Base-by-base conservation (phyloP, 2,329 filamentous ascomycete genomes). In the Fusarium nanum region DNA sequence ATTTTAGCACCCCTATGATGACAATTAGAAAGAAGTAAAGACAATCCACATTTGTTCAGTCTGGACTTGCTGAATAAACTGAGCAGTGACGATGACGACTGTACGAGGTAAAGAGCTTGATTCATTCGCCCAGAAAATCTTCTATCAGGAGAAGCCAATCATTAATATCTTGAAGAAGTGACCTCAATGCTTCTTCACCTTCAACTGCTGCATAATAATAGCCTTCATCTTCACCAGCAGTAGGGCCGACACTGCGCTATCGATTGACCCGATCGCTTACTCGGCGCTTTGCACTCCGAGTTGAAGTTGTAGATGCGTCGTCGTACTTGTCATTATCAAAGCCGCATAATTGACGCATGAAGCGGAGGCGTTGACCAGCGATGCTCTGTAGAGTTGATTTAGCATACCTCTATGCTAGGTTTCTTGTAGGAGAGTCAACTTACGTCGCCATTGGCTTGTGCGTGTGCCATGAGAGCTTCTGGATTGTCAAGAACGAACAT, bases 401-500 rank as follows among this genome's bases (percentile, higher is more conserved):
- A 50, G 49, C 46, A 28, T 22, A 8, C 28, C 28, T 28, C 28
- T 28, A 1, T 16, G 5, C 18, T n/a, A 22, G 28, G 7, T 50
- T 37, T 9, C 53, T 18, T 20, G 45, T 27, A 53, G 45, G 16
- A 32, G 49, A 40, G 37, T 18, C 37, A n/a, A 41, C 86, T 72
- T 75, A 90, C 88, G 70, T 88, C 85, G 32, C 83, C 82, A 30
- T 82, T 81, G 67, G 84, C 84, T 68, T 86, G 83, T 4, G 88
- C 86, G 44, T 87, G 84, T 81, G 88, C 88, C 82, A 88, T 86
- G 49, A 91, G 78, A 59, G 87, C 78, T 73, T 90, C 88, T 0
- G 87, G 88, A 27, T 77, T 84, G 67, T 88, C 85, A 4, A 91
- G 82, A 41, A 89, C 82, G 13, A 84, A 80, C 22, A 85, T 80